Conservation (phyloP, 176 grass and related monocot genomes). For the Puccinellia tenuiflora region DNA sequence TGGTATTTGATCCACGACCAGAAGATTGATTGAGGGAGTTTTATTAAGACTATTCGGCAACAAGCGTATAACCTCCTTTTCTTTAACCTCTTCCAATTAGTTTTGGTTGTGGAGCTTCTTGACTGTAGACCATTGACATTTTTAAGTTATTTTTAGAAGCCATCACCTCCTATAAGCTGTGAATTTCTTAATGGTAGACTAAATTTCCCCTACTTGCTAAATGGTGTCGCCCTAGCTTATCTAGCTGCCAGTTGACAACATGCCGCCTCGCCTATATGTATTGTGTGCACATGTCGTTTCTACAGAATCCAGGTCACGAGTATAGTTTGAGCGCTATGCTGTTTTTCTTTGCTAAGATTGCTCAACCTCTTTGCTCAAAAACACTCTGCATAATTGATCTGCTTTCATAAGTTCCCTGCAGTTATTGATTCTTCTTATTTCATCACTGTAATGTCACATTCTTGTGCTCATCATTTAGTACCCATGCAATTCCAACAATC, state of each 20-base stretch:
- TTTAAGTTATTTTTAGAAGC: not conserved
- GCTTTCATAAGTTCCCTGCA: not conserved
- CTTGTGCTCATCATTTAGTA: not conserved
- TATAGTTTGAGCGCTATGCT: not conserved
- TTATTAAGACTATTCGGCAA: not conserved
- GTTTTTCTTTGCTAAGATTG: not conserved
- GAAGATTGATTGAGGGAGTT: not conserved
- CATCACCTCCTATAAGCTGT: not conserved
- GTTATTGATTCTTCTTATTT: constrained; percentile 17
- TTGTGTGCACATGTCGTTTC: not conserved
- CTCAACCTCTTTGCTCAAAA: not conserved
- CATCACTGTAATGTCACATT: not conserved
- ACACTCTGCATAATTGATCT: not conserved
- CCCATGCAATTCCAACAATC: not conserved
- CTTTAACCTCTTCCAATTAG: not conserved
- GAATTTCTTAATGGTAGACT: not conserved
- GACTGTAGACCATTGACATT: not conserved
- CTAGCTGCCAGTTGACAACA: not conserved
- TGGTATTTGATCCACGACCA: not conserved
- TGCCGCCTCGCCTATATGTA: not conserved
- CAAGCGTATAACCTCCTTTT: not conserved
- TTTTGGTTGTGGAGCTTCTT: not conserved
- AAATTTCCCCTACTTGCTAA: not conserved
- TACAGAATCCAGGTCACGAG: not conserved
- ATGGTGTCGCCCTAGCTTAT: not conserved